These are phyloP conservation scores for Cytidiella melzeri DNA, from an alignment of 768 basidiomycete genomes.

Conservation along the genomic window DNA sequence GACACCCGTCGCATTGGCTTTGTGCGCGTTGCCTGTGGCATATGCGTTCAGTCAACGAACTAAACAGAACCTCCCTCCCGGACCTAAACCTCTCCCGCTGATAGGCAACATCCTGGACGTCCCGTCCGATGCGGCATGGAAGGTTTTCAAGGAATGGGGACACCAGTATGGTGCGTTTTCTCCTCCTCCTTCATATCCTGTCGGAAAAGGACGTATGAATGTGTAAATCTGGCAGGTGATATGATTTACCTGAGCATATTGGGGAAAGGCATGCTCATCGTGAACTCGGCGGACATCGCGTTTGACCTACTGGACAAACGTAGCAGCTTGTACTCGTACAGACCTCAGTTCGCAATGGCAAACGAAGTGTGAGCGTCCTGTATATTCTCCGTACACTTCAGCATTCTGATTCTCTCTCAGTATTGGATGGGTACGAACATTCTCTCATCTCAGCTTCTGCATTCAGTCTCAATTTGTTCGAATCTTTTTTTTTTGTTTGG, in stretches of 20 bases:
- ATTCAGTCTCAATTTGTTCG: slow-evolving; percentile 11
- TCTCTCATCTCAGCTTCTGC: slow-evolving; percentile 3
- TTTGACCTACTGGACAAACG: slow-evolving; percentile 42
- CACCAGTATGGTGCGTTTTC: neutral
- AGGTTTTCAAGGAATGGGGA: neutral
- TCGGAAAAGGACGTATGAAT: too few relatives aligned
- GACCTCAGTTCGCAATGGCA: slow-evolving; percentile 12
- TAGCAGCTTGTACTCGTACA: slow-evolving; percentile 35
- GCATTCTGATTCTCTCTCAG: too few relatives aligned
- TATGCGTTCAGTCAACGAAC: too few relatives aligned
- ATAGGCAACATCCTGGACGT: neutral
- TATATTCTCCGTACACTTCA: too few relatives aligned
- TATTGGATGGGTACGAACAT: neutral
- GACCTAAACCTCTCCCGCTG: slow-evolving; percentile 5
- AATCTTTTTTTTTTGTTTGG: too few relatives aligned
- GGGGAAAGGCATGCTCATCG: slow-evolving; percentile 40
- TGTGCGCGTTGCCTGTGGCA: too few relatives aligned
- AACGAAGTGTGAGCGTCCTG: slow-evolving; percentile 11
- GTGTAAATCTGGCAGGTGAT: too few relatives aligned
- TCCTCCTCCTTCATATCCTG: too few relatives aligned
- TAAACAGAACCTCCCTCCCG: too few relatives aligned
- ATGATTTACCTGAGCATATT: slow-evolving; percentile 38
- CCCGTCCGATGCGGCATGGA: neutral
- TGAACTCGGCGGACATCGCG: slow-evolving; percentile 36
- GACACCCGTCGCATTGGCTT: too few relatives aligned